Evolutionary conservation across 2,329 filamentous ascomycete genomes (phyloP), one percentile per base, ranked within the genome.

Genomic region (Colletotrichum salicis): DNA sequence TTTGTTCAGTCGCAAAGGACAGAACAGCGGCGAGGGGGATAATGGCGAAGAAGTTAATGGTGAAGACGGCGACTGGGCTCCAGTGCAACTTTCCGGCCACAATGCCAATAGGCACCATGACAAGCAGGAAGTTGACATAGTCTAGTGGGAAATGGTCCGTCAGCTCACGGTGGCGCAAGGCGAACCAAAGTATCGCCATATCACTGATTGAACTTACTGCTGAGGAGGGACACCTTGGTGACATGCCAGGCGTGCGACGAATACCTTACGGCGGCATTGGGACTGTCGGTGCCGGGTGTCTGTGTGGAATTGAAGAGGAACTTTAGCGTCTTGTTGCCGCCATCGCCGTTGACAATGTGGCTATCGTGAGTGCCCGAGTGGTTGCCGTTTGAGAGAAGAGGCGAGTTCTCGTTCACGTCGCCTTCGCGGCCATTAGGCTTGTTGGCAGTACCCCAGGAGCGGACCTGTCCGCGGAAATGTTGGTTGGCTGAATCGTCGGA

Each of bases 41-140:
- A 75, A 95, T 94, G 76, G 93, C 93, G 76, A 95, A 88, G 84
- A 95, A 95, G 84, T 95, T 95, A 80, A 95, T 87, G 60, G 90
- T 85, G 81, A 95, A 95, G 74, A 94, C 88, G 67, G 88, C 87
- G 12, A 90, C 89, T 1, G 93, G 87, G 77, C 87, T 85, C 90
- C 92, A 93, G 58, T 85, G 83, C 71, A 89, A 77, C 15, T 84
- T 82, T 71, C 92, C 93, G 71, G 92, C 90, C 64, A 91, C 77
- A 73, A 95, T 93, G 73, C 93, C 93, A 54, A 94, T 80, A 11
- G 93, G 93, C 10, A 95, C 93, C 77, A 92, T 91, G 72, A 94
- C 85, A 74, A 96, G 90, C 65, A 92, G 86, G 74, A 92, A 87
- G 79, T 95, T 96, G 79, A 90, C 86, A 80, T 88, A 89, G 76